phyloP scores from a whole-genome alignment of 116 monocot species.

The Posidonia oceanica region DNA sequence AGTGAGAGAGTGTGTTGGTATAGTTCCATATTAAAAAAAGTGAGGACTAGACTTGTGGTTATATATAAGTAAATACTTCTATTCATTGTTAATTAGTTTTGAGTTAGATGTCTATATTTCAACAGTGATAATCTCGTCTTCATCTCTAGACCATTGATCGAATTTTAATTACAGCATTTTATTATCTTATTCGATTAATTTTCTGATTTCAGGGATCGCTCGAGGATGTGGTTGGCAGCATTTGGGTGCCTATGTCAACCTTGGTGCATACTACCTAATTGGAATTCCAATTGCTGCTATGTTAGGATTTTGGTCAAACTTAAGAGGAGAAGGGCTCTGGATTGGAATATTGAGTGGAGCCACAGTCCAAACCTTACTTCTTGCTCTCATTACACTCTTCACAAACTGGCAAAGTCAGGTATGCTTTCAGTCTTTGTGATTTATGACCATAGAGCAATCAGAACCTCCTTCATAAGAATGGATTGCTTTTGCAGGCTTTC shows the following conservation, averaged over 20 bases:
- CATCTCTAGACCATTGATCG: background rate
- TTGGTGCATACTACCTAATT: constrained; percentile 47
- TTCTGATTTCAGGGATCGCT: constrained; percentile 33
- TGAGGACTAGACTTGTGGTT: too few relatives aligned
- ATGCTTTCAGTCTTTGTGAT: background rate
- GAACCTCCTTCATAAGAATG: background rate
- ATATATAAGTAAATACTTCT: too few relatives aligned
- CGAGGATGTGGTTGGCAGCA: constrained; percentile 80
- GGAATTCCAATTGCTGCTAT: constrained; percentile 43
- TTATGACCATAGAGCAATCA: too few relatives aligned
- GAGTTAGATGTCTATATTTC: too few relatives aligned
- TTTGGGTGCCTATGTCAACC: constrained; percentile 57
- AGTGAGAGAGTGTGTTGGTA: too few relatives aligned
- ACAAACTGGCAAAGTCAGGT: constrained; percentile 63
- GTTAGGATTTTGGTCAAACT: constrained; percentile 32
- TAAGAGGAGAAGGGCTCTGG: constrained; percentile 56
- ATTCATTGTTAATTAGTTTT: too few relatives aligned
- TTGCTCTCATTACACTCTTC: constrained; percentile 30
- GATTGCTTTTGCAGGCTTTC: background rate
- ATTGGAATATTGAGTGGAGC: constrained; percentile 48
- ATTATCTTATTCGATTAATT: background rate
- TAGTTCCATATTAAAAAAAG: too few relatives aligned
- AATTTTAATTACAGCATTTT: background rate
- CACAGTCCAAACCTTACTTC: constrained; percentile 28
- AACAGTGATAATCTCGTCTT: background rate